phyloP scores from a whole-genome alignment of 108 stramenopile genomes.

The Nitzschia palea region DNA sequence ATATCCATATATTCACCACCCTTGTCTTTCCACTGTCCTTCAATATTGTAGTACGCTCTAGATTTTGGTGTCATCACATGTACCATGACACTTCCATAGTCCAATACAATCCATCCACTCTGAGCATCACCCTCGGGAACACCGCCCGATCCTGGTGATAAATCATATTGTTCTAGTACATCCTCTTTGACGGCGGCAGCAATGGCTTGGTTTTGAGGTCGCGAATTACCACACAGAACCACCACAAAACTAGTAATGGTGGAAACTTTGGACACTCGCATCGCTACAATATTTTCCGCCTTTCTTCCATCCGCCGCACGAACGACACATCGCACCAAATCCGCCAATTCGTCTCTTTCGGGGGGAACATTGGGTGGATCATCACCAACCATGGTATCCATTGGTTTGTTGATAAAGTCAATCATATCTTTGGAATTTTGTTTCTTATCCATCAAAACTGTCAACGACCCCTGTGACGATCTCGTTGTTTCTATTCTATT shows the following conservation, averaged over 20 bases:
- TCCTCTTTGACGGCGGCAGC: conserved; percentile 76
- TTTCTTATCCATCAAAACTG: conserved; percentile 7
- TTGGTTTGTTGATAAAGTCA: conserved; percentile 37
- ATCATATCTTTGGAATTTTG: conserved; percentile 23
- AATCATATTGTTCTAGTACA: conserved; percentile 59
- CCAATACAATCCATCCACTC: conserved; percentile 91
- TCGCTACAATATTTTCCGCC: conserved; percentile 82
- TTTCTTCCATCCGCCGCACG: conserved; percentile 87
- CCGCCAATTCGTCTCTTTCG: conserved; percentile 35
- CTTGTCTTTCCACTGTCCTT: conserved; percentile 78
- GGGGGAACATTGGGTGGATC: conserved; percentile 5
- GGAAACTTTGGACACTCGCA: conserved; percentile 70
- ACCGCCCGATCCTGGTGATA: conserved; percentile 58
- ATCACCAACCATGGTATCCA: conserved; percentile 32
- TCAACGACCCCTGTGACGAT: too few relatives aligned
- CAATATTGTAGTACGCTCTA: conserved; percentile 87
- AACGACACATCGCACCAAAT: conserved; percentile 45
- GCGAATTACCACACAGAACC: conserved; percentile 73
- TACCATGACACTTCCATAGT: conserved; percentile 91
- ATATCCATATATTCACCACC: conserved; percentile 74
- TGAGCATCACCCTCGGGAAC: conserved; percentile 88
- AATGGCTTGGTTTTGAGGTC: conserved; percentile 96
- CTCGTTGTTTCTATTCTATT: too few relatives aligned
- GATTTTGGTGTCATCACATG: conserved; percentile 93
- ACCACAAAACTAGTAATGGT: conserved; percentile 82